Evolutionary conservation across 306 rosid species (phyloP).

Genomic region (Begonia fuchsioides): DNA sequence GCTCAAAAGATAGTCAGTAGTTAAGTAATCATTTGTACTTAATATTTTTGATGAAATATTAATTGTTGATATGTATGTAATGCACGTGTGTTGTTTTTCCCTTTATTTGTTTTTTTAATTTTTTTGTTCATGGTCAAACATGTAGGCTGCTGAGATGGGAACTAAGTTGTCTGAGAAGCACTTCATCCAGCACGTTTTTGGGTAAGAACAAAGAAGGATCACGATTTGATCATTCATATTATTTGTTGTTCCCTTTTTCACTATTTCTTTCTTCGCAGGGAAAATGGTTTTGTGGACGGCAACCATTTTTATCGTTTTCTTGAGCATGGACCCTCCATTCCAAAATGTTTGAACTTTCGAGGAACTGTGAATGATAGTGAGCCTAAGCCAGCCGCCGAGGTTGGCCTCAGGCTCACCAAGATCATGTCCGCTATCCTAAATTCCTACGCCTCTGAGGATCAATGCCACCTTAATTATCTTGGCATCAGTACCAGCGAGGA

Average conservation of each 20-base stretch:
- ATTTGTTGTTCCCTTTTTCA: slow-evolving; percentile 9
- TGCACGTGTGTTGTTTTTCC: too few relatives aligned
- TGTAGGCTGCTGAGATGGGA: slow-evolving; percentile 79
- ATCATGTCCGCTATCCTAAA: slow-evolving; percentile 85
- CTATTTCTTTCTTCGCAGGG: slow-evolving; percentile 22
- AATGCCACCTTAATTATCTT: slow-evolving; percentile 42
- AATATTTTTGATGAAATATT: too few relatives aligned
- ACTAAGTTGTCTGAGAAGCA: slow-evolving; percentile 51
- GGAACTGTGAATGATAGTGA: slow-evolving; percentile 40
- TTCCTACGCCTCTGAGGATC: slow-evolving; percentile 70
- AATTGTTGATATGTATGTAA: too few relatives aligned
- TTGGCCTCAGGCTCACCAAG: slow-evolving; percentile 49
- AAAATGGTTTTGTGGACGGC: slow-evolving; percentile 70
- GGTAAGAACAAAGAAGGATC: slow-evolving; percentile 27
- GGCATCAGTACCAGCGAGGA: slow-evolving; percentile 83
- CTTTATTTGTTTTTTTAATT: too few relatives aligned
- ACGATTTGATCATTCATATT: neutral
- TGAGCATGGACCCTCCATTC: slow-evolving; percentile 66
- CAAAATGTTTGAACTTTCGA: slow-evolving; percentile 56
- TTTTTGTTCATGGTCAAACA: too few relatives aligned
- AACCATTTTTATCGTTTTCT: slow-evolving; percentile 73
- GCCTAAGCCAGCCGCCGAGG: slow-evolving; percentile 50
- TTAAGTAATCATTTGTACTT: too few relatives aligned
- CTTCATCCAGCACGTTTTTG: slow-evolving; percentile 80
- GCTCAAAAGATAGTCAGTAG: too few relatives aligned